Base-by-base conservation (phyloP, 2,329 filamentous ascomycete species). In the Fusarium succisae region DNA sequence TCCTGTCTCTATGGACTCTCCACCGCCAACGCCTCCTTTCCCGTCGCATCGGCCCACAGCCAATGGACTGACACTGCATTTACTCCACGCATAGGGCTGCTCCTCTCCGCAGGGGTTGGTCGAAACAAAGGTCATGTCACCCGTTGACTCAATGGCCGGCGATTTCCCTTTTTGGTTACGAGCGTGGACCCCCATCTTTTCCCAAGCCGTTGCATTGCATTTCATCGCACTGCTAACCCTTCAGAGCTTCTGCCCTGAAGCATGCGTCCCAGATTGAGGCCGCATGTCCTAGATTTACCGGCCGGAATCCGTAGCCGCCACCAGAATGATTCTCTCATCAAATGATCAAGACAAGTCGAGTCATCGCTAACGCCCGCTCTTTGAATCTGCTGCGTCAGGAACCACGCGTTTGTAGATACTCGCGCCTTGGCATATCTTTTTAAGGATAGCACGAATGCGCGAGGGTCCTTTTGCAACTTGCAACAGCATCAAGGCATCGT, bases 1-100 rank as follows among this genome's bases (percentile, higher is more conserved):
- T 47, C 55, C 63, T 39, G 26, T 28, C 41, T 56, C 41, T 50
- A 66, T 32, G 18, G 35, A 38, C 39, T 64, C 37, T 55, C 66
- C 55, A 69, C 57, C 50, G 15, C 44, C 53, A 69, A 51, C 50
- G 65, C 55, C 56, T 68, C 65, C 41, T 62, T 73, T 66, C 32
- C 63, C 43, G 24, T 66, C 53, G 35, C 39, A 63, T 72, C 60
- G 69, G 68, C 61, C 64, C 58, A 54, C 59, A 57, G 43, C 72
- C 77, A 78, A 78, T 78, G 43, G 67, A 69, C 63, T 41, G 38
- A 39, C 54, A 55, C 39, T 56, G 66, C 64, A 58, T 67, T 67
- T 55, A 65, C 77, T 79, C 77, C 77, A 79, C 77, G 76, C 63
- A 61, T 79, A 79, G 77, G 77, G 77, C 77, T 79, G 77, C 63